Evolutionary conservation across 495 filamentous ascomycete species (phyloP), one percentile per base, ranked within the genome.

Genomic region (Amorphotheca resinae): DNA sequence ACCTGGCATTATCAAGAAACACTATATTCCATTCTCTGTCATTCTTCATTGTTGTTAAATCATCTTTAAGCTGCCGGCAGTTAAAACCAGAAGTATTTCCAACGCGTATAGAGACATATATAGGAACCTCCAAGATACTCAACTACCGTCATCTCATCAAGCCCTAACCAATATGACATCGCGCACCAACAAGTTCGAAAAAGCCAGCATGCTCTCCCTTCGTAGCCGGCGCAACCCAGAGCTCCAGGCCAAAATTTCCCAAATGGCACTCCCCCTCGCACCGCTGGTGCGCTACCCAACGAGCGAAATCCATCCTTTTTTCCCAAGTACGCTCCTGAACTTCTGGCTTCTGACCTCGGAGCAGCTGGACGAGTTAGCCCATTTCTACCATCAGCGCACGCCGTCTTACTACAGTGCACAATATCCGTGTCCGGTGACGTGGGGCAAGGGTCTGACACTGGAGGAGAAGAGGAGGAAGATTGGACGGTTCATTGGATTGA

Each of bases 331-430:
- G 0, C 54, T 87, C 11, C 69, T 88, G 0, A 61, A 70, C 57
- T 87, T 77, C 66, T 82, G 80, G 65, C 74, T 91, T 18, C 72
- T 93, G 32, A 85, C 83, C 22, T 70, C 74, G 48, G 55, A 49
- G 16, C 67, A 89, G 57, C 72, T 87, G 32, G 83, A 93, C 54
- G 58, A 57, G 26, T 75, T 93, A 4, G 83, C 84, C 6, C 62
- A 66, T 28, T 80, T 82, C 57, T 91, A 85, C 61, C 78, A 87
- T 59, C 85, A 94, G 57, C 64, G 72, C 34, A 70, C 78, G 39
- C 65, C 76, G 31, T 50, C 60, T 58, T 14, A 47, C 0, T 74
- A 64, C 53, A 79, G 72, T 1, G 39, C 41, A 30, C 54, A 62
- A n/a, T 91, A 93, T 56, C 85, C 86, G 2, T 70, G 65, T 46